phyloP scores from a whole-genome alignment of 108 stramenopile species.

The Cyclotella baltica region DNA sequence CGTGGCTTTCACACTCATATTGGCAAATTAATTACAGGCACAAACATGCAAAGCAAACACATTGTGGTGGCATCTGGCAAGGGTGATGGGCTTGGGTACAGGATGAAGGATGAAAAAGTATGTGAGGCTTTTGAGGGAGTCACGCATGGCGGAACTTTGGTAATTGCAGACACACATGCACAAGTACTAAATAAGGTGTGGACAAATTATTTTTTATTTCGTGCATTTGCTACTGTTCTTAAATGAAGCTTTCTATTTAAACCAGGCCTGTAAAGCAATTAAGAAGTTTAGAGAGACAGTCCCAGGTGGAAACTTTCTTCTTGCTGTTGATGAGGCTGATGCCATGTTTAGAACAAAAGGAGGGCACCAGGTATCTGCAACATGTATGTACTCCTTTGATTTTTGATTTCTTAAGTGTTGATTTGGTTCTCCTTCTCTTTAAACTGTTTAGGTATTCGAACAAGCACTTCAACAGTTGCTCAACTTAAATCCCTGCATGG shows the following conservation, averaged over 20 bases:
- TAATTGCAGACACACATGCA: constrained; percentile 41
- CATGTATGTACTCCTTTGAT: neutral
- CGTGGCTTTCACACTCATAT: too few species aligned
- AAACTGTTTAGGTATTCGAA: constrained; percentile 39
- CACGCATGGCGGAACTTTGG: constrained; percentile 38
- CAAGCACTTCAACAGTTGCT: constrained; percentile 23
- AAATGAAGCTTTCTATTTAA: neutral
- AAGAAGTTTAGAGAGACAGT: constrained; percentile 24
- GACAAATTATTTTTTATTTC: neutral
- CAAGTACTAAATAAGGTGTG: constrained; percentile 36
- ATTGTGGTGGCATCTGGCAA: constrained; percentile 22
- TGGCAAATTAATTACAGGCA: neutral
- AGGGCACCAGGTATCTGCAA: neutral
- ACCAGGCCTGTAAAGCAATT: constrained; percentile 17
- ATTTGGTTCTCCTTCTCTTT: neutral
- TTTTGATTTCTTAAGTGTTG: neutral
- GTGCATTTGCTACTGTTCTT: neutral
- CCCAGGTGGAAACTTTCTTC: constrained; percentile 26
- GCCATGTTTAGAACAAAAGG: constrained; percentile 35
- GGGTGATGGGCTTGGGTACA: constrained; percentile 7
- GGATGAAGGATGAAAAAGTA: constrained; percentile 18
- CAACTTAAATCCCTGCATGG: constrained; percentile 32
- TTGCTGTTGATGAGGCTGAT: constrained; percentile 45
- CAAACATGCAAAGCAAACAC: constrained; percentile 11
- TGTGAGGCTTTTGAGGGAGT: constrained; percentile 17